phyloP scores from a whole-genome alignment of 208 protist genomes.

The Leishmania turanica region DNA sequence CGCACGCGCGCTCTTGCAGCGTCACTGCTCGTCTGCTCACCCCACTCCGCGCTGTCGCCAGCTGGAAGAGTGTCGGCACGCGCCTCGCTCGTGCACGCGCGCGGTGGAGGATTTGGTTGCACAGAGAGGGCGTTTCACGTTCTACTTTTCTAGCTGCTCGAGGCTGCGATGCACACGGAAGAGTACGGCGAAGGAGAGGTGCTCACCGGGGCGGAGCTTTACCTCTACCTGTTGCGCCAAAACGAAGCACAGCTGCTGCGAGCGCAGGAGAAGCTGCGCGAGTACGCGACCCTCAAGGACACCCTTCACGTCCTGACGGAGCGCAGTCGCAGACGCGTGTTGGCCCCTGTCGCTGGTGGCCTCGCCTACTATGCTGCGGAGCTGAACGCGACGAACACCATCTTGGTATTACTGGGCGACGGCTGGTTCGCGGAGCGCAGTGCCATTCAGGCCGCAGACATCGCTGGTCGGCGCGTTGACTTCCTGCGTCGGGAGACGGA shows the following conservation, averaged over 20 bases:
- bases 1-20: background rate
- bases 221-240: conserved; percentile 54
- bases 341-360: conserved; percentile 83
- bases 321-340: conserved; percentile 50
- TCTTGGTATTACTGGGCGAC: conserved; percentile 89
- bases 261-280: conserved; percentile 31
- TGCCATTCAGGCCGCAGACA: conserved; percentile 70
- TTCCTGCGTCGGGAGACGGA: conserved; percentile 74
- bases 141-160: background rate
- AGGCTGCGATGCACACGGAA: conserved; percentile 12
- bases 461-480: conserved; percentile 61
- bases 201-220: conserved; percentile 74
- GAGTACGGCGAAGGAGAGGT: conserved; percentile 49
- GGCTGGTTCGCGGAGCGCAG: conserved; percentile 90
- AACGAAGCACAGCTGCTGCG: conserved; percentile 53
- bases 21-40: background rate
- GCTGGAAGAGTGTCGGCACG: background rate
- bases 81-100: background rate
- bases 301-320: conserved; percentile 61
- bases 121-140: background rate
- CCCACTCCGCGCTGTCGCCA: background rate
- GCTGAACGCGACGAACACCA: conserved; percentile 80
- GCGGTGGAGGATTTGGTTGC: background rate
- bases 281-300: conserved; percentile 56
- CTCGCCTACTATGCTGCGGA: conserved; percentile 83